Conservation (phyloP, 1,284 basidiomycete genomes). For the Exobasidium cylindrosporum region DNA sequence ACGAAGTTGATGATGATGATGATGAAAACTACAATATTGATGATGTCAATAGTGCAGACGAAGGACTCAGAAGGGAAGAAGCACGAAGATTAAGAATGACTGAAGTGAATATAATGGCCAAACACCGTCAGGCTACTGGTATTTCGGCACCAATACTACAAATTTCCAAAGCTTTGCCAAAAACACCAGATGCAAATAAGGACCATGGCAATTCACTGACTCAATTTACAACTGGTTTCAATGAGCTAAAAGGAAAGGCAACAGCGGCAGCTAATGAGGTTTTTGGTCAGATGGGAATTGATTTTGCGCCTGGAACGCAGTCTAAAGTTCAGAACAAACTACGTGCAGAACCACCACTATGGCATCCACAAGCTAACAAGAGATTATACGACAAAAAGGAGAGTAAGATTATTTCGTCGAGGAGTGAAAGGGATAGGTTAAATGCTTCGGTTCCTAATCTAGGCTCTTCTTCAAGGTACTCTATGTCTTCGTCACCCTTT, state of each 20-base stretch:
- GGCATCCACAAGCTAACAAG: slow-evolving; percentile 4
- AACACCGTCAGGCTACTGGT: background rate
- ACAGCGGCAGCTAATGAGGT: slow-evolving; percentile 38
- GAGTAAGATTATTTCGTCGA: background rate
- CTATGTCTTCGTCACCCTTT: slow-evolving; percentile 59
- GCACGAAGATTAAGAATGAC: background rate
- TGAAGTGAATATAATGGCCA: background rate
- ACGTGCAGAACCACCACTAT: background rate
- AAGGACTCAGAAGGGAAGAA: background rate
- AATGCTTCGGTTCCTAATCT: slow-evolving; percentile 56
- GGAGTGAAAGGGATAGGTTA: slow-evolving; percentile 20
- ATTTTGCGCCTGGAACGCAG: slow-evolving; percentile 9
- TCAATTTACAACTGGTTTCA: slow-evolving; percentile 30
- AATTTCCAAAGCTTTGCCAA: background rate
- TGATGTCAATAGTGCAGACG: background rate
- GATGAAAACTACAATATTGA: background rate
- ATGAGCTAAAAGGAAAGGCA: slow-evolving; percentile 40
- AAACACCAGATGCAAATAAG: background rate
- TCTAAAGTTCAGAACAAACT: background rate
- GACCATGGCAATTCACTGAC: slow-evolving; percentile 26
- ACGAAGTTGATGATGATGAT: background rate
- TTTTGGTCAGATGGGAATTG: slow-evolving; percentile 22
- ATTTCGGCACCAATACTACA: background rate
- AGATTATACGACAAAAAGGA: background rate
- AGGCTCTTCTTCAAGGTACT: slow-evolving; percentile 56